Evolutionary conservation across 2,329 filamentous ascomycete species (phyloP), one percentile per base, ranked within the genome.

Genomic region (Bipolaris cookei): DNA sequence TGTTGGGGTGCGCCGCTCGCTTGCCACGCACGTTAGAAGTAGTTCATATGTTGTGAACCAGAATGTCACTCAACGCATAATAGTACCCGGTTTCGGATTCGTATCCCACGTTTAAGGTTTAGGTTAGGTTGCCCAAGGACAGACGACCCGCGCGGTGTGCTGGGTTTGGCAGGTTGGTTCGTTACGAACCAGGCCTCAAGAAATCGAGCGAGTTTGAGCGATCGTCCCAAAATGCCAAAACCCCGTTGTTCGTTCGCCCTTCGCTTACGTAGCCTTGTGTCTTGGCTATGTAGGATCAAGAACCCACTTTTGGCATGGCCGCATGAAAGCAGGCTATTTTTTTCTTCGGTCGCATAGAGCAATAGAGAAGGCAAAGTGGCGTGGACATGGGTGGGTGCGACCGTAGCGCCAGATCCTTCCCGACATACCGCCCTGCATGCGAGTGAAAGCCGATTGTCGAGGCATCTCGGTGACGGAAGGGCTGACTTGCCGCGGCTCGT

Each of bases 281-380:
- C 28, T 30, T 13, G 28, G 28, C 28, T 11, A 30, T 30, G 10
- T 30, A 38, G 18, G 39, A 56, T 56, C 56, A 54, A 51, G 11
- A 30, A 30, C 10, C 57, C 54, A 52, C 8, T 45, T 34, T 34
- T 50, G 62, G 62, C 62, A 62, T 62, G 39, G 42, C 43, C 59
- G 62, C 59, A 59, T 64, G 59, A 64, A 64, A 64, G 49, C 39
- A 30, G 39, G 25, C 39, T 23, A 14, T 42, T 42, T n/a, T 20
- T 25, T 25, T n/a, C n/a, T 37, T 37, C 34, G 34, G 5, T 37
- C 34, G 34, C 34, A 14, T 16, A 37, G 34, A 37, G n/a, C n/a
- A 23, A 43, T 1, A 44, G 23, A 30, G 10, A 43, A 16, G 34
- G n/a, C 13, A 51, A 52, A 42, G 56, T 62, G 56, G 59, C 59